A percentile compares a stretch with the other conserved stretches of the same genome.
phyloP scores from a whole-genome alignment of 306 rosid genomes.

The Dryas drummondii region DNA sequence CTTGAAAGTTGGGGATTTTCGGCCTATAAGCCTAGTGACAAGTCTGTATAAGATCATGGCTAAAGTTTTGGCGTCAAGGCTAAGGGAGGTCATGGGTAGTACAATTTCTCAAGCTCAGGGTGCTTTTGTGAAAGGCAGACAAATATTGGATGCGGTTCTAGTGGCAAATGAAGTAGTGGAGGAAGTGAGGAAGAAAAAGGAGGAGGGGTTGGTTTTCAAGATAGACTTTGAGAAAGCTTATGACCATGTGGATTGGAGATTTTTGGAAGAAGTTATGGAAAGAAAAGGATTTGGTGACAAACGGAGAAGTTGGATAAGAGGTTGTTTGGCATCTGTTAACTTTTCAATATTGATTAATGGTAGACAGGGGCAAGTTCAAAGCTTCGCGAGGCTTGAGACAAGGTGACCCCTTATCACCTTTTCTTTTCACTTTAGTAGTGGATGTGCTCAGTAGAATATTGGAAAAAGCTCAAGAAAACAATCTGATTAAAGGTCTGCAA shows the following conservation, averaged over 20 bases:
- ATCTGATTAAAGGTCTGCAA: no score
- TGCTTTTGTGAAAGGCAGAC: background rate
- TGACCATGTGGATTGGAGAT: background rate
- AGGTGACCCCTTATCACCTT: no score
- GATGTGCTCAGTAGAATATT: no score
- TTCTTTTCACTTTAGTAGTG: no score
- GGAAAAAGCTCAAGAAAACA: no score
- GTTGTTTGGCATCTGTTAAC: no score
- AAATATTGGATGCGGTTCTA: background rate
- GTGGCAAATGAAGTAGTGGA: background rate
- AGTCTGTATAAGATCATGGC: background rate
- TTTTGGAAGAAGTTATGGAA: background rate
- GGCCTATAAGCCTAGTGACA: no score
- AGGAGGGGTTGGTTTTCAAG: background rate
- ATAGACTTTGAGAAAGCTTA: no score
- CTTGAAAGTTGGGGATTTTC: background rate
- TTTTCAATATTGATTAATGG: no score
- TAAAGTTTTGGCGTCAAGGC: background rate
- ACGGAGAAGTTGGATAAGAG: background rate
- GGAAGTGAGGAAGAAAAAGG: background rate
- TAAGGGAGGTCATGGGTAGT: background rate
- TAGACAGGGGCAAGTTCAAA: no score
- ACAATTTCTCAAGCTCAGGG: background rate
- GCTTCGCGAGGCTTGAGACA: no score
- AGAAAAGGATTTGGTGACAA: background rate